Conservation (phyloP, 345 rosid species). For the Erucastrum elatum region DNA sequence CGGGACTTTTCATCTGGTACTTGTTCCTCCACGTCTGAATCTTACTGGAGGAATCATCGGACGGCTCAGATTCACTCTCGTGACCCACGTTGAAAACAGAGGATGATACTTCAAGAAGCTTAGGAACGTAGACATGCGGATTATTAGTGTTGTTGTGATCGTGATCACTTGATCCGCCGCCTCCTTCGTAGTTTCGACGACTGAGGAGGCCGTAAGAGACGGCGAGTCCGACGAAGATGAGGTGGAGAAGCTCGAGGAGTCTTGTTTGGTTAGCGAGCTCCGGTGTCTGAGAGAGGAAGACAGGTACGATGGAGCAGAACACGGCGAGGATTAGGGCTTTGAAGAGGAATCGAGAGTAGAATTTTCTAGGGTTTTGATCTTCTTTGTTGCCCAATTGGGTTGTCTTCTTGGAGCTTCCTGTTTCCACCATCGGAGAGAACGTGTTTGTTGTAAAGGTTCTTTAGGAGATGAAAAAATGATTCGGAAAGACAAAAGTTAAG, state of each 20-base stretch:
- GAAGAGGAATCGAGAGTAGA: conserved; percentile 57
- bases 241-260: conserved; percentile 88
- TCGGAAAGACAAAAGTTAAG: conserved; percentile 27
- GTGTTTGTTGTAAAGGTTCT: conserved; percentile 17
- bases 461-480: conserved; percentile 27
- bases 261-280: conserved; percentile 74
- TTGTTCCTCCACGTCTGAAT: conserved; percentile 76
- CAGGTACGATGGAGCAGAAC: conserved; percentile 51
- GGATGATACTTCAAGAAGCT: conserved; percentile 76
- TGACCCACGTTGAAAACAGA: conserved; percentile 78
- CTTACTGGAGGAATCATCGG: conserved; percentile 40
- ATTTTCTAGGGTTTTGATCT: conserved; percentile 50
- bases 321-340: conserved; percentile 61
- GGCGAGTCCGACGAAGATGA: conserved; percentile 87
- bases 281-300: conserved; percentile 81
- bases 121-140: conserved; percentile 67
- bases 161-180: conserved; percentile 35
- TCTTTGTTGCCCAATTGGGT: conserved; percentile 35
- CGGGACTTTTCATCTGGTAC: conserved; percentile 60
- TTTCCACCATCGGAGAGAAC: conserved; percentile 63
- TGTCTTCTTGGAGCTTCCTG: conserved; percentile 41
- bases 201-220: conserved; percentile 96
- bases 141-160: conserved; percentile 35
- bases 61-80: conserved; percentile 26
- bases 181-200: conserved; percentile 55